Conservation (phyloP, 2,329 filamentous ascomycete genomes). For the Paraconiothyrium sp. region DNA sequence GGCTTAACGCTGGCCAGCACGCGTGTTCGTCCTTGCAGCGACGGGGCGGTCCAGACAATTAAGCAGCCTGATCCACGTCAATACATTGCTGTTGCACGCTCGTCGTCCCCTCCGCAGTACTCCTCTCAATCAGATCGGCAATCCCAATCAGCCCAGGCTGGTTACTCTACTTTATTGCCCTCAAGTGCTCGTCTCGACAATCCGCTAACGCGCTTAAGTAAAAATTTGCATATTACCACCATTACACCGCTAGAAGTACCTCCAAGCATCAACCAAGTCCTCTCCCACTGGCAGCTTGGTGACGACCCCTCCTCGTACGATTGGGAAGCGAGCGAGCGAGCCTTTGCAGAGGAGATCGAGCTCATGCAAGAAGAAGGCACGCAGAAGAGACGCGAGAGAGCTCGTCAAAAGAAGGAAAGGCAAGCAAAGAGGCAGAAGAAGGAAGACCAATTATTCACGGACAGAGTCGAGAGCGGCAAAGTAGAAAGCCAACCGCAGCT, state of each 20-base stretch:
- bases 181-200: conserved; percentile 11
- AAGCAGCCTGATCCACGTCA: conserved; percentile 22
- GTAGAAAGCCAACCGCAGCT: conserved; percentile 32
- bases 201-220: conserved; percentile 45
- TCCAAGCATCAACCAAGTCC: conserved; percentile 46
- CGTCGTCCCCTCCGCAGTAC: conserved; percentile 28
- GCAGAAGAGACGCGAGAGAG: conserved; percentile 49
- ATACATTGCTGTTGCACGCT: conserved; percentile 27
- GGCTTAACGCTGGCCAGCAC: conserved; percentile 50
- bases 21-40: conserved; percentile 25
- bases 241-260: conserved; percentile 34
- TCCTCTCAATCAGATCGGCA: conserved; percentile 12
- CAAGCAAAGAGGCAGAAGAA: conserved; percentile 53
- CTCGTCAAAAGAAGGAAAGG: conserved; percentile 51
- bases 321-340: conserved; percentile 48
- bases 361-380: conserved; percentile 44
- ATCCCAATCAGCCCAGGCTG: conserved; percentile 21
- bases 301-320: conserved; percentile 52
- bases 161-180: conserved; percentile 19
- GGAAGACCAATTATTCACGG: conserved; percentile 44
- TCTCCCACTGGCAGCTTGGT: conserved; percentile 55
- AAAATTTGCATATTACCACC: conserved; percentile 48
- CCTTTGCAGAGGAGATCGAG: conserved; percentile 39
- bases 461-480: conserved; percentile 14
- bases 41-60: conserved; percentile 19